Evolutionary conservation across 106 monocot genomes (phyloP).

Genomic region (Alisma plantagoaquatica): DNA sequence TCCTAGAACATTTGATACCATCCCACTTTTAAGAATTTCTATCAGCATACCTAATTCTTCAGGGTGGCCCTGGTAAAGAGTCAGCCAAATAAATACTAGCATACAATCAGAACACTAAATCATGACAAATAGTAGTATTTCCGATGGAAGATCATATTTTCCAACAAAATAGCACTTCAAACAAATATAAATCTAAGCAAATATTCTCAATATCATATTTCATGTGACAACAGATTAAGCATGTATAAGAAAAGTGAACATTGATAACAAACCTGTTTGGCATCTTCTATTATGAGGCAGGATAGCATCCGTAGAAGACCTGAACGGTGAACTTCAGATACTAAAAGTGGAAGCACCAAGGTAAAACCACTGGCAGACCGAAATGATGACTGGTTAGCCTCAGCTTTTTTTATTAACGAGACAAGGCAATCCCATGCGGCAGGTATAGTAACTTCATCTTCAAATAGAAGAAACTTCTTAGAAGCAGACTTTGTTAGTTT

Average conservation of each 20-base stretch:
- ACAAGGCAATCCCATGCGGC: conserved; percentile 94
- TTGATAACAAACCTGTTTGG: conserved; percentile 49
- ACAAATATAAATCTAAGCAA: no score
- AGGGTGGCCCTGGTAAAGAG: conserved; percentile 58
- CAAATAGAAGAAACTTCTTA: conserved; percentile 65
- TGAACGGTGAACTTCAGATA: conserved; percentile 70
- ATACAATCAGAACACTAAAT: no score
- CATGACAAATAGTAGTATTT: no score
- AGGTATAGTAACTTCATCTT: conserved; percentile 60
- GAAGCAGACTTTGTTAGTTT: conserved; percentile 42
- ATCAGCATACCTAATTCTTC: conserved; percentile 79
- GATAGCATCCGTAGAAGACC: conserved; percentile 75
- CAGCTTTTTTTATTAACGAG: conserved; percentile 78
- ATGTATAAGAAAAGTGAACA: no score
- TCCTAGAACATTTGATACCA: conserved; percentile 66
- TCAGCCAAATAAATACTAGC: no score
- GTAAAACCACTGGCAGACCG: conserved; percentile 68
- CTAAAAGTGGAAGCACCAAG: conserved; percentile 67
- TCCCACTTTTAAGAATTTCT: conserved; percentile 93
- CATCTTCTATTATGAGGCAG: conserved; percentile 86
- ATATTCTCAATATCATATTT: no score
- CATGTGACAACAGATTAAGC: no score
- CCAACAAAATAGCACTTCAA: no score
- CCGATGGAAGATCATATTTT: no score
- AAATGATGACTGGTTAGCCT: conserved; percentile 78